These are phyloP conservation scores for Kernera saxatilis DNA, from an alignment of 345 rosid species.

Conservation along the genomic window DNA sequence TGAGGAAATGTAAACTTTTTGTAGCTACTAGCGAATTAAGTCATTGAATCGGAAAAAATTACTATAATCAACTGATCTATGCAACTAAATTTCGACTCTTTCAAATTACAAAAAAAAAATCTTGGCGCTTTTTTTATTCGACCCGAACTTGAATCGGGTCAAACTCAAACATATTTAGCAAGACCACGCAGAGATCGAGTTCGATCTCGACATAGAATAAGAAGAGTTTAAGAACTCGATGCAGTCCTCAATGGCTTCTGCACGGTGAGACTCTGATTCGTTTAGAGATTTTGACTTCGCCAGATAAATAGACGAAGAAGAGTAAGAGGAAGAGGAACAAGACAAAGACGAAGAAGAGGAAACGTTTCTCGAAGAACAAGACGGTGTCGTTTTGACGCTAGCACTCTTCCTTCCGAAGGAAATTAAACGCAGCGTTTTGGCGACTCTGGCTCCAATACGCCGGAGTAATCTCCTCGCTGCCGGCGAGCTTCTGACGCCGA, in stretches of 20 bases:
- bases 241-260: constrained; percentile 87
- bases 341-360: constrained; percentile 14
- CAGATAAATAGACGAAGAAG: constrained; percentile 29
- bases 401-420: constrained; percentile 33
- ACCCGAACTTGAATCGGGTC: background rate
- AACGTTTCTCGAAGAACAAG: background rate
- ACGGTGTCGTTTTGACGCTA: background rate
- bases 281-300: constrained; percentile 63
- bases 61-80: background rate
- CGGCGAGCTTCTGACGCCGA: constrained; percentile 20
- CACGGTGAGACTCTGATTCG: constrained; percentile 71
- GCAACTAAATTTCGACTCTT: background rate
- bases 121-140: background rate
- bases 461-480: constrained; percentile 36
- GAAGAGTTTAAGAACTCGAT: constrained; percentile 86
- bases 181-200: constrained; percentile 53
- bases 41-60: background rate
- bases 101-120: background rate
- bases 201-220: constrained; percentile 65
- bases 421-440: constrained; percentile 41
- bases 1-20: background rate
- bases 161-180: constrained; percentile 22
- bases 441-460: constrained; percentile 47
- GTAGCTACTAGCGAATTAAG: background rate
- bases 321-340: constrained; percentile 44